Percentiles rank a stretch among this genome's conserved stretches.
Conservation (phyloP, 1,284 basidiomycete genomes). For the Trichosporon sp. region DNA sequence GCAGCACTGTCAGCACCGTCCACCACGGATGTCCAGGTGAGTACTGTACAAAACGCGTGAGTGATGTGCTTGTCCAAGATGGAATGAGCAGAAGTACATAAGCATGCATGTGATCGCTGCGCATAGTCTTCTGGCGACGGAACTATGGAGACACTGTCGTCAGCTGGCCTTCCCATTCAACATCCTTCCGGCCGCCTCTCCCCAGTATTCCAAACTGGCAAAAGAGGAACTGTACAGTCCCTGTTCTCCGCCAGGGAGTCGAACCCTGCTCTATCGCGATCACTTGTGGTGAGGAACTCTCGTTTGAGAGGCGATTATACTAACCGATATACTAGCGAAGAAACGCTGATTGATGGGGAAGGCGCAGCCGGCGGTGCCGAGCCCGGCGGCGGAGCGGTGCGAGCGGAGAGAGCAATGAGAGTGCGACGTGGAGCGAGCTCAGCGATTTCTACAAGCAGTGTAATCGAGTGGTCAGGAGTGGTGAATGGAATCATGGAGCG, state of each 20-base stretch:
- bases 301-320: slow-evolving; percentile 11
- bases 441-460: too few relatives aligned
- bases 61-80: too few relatives aligned
- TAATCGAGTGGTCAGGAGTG: too few relatives aligned
- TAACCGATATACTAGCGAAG: slow-evolving; percentile 15
- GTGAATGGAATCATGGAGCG: too few relatives aligned
- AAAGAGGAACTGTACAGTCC: background rate
- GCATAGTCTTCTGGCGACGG: too few relatives aligned
- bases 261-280: slow-evolving; percentile 6
- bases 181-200: background rate
- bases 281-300: background rate
- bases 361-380: background rate
- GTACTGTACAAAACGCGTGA: too few relatives aligned
- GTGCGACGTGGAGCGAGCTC: too few relatives aligned
- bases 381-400: background rate
- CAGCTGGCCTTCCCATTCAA: background rate
- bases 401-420: background rate
- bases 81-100: too few relatives aligned
- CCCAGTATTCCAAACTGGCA: background rate
- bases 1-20: too few relatives aligned
- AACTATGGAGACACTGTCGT: background rate
- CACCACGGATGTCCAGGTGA: too few relatives aligned
- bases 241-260: slow-evolving; percentile 7
- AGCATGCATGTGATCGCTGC: too few relatives aligned
- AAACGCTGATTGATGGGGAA: background rate